Conservation (phyloP, 495 filamentous ascomycete genomes). For the Sporormia fimetaria region DNA sequence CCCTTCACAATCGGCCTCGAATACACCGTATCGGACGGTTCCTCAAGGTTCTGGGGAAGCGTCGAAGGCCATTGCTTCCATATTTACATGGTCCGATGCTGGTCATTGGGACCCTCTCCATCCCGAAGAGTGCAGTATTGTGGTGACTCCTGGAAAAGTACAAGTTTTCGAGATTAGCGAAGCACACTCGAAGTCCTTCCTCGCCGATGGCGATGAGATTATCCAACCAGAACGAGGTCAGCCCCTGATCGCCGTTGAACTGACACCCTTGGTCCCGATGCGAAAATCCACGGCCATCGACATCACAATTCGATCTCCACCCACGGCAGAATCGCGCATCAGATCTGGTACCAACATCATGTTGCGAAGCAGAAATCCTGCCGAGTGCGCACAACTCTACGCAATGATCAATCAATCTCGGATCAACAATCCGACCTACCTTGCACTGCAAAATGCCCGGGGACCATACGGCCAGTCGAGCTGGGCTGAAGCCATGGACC, state of each 20-base stretch:
- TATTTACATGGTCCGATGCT: constrained; percentile 76
- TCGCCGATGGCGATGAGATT: constrained; percentile 35
- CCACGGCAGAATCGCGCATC: constrained; percentile 57
- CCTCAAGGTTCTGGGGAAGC: constrained; percentile 44
- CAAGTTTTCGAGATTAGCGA: constrained; percentile 63
- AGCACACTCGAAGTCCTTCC: constrained; percentile 34
- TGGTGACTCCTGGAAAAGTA: constrained; percentile 73
- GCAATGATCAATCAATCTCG: constrained; percentile 69
- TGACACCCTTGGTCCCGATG: constrained; percentile 80
- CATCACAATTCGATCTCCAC: constrained; percentile 80
- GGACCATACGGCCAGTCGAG: constrained; percentile 30
- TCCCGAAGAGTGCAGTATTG: constrained; percentile 63
- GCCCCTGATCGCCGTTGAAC: constrained; percentile 67
- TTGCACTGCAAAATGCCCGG: constrained; percentile 64
- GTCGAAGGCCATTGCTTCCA: constrained; percentile 57
- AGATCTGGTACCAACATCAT: constrained; percentile 66
- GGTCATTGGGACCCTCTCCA: constrained; percentile 72
- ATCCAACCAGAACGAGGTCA: constrained; percentile 22
- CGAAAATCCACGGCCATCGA: constrained; percentile 83
- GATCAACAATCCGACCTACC: constrained; percentile 80
- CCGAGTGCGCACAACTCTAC: constrained; percentile 74
- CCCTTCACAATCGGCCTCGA: constrained; percentile 67
- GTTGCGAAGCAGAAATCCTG: constrained; percentile 68
- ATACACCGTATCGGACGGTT: constrained; percentile 50
- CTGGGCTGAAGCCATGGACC: constrained; percentile 35